These are phyloP conservation scores for Syzygium oleosum DNA, from an alignment of 345 rosid genomes.

Conservation along the genomic window DNA sequence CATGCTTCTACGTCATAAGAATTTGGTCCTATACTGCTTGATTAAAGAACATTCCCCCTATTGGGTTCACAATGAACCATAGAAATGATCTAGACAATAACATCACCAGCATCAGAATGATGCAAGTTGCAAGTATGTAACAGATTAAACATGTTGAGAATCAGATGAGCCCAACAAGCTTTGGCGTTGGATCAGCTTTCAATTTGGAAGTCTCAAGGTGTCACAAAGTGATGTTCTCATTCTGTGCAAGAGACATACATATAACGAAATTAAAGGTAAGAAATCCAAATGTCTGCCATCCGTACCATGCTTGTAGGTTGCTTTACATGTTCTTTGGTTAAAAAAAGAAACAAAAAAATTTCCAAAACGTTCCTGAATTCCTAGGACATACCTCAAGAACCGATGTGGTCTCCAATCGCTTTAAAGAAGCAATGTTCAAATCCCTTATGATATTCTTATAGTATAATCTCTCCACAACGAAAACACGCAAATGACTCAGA, in stretches of 20 bases:
- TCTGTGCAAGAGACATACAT: not conserved
- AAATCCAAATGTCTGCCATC: not conserved
- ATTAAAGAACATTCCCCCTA: not conserved
- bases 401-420: constrained; percentile 45
- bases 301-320: not conserved
- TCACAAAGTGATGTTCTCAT: not conserved
- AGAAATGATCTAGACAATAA: not conserved
- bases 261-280: not conserved
- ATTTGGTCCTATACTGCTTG: not conserved
- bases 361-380: not conserved
- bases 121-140: not conserved
- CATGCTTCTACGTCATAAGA: not conserved
- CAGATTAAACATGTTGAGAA: not conserved
- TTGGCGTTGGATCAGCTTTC: not conserved
- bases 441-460: constrained; percentile 56
- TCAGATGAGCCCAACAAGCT: not conserved
- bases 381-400: constrained; percentile 55
- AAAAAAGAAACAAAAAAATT: not conserved
- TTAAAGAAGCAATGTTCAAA: constrained; percentile 32
- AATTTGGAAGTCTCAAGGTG: not conserved
- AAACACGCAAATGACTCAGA: constrained; percentile 35
- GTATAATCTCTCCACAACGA: constrained; percentile 63
- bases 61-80: not conserved
- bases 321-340: not conserved
- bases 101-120: not conserved